A percentile compares a stretch with the other conserved stretches of the same genome.
These are phyloP conservation scores for Citrullus colocynthis DNA, from an alignment of 306 rosid genomes.

Conservation along the genomic window DNA sequence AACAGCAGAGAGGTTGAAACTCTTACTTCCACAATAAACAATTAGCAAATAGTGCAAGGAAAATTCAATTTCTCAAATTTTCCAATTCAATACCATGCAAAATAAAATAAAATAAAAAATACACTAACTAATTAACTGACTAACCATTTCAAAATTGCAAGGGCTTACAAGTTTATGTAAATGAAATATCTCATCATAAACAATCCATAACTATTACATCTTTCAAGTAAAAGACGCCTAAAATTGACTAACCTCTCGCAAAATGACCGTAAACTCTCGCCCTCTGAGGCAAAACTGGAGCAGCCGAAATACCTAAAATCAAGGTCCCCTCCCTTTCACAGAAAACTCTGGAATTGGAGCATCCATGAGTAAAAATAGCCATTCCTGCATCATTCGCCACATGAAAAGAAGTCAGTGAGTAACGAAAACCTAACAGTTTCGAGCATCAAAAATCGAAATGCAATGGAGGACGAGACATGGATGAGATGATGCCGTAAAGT, in stretches of 20 bases:
- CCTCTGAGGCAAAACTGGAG: constrained; percentile 27
- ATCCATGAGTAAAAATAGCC: constrained; percentile 29
- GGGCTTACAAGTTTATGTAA: neutral
- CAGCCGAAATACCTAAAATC: constrained; percentile 26
- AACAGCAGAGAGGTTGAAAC: neutral
- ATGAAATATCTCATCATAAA: neutral
- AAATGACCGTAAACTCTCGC: constrained; percentile 21
- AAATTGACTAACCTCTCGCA: constrained; percentile 33
- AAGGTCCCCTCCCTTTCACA: constrained; percentile 21
- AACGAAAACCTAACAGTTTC: neutral
- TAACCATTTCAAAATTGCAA: neutral
- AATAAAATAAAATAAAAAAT: neutral
- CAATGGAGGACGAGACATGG: neutral
- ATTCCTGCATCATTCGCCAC: constrained; percentile 20
- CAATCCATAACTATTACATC: neutral
- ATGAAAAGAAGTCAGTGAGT: neutral
- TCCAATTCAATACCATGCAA: neutral
- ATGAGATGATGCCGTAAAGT: neutral
- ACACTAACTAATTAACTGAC: too few relatives aligned
- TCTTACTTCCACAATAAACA: neutral
- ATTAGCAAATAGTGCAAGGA: neutral
- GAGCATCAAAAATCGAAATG: neutral
- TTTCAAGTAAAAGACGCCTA: neutral
- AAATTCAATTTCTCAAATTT: neutral
- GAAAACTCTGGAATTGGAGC: constrained; percentile 24